A percentile compares a stretch with the other conserved stretches of the same genome.
These are phyloP conservation scores for Abrus pulchellus DNA, from an alignment of 306 rosid genomes.

Conservation along the genomic window DNA sequence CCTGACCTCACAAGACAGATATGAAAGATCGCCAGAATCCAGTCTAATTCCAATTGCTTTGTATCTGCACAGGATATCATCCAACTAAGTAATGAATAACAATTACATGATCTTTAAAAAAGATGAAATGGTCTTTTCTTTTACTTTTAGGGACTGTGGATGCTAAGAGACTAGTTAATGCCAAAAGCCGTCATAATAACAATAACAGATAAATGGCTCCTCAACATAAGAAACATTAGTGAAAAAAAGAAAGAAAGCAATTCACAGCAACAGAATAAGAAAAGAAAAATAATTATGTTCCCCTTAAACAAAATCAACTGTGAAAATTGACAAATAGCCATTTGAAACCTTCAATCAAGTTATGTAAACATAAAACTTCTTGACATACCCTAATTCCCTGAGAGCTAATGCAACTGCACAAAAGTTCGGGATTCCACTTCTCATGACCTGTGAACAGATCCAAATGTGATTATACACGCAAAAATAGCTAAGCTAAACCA, in stretches of 20 bases:
- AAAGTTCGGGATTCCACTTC: conserved; percentile 95
- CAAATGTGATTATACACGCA: conserved; percentile 23
- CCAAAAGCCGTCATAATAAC: background rate
- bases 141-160: background rate
- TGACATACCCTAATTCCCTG: conserved; percentile 81
- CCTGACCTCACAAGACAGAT: conserved; percentile 80
- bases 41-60: conserved; percentile 86
- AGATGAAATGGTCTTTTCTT: background rate
- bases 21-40: conserved; percentile 97
- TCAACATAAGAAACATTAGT: conserved; percentile 5
- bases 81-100: conserved; percentile 42
- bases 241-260: background rate
- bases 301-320: background rate
- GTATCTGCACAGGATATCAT: conserved; percentile 68
- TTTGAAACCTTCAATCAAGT: conserved; percentile 18
- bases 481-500: conserved; percentile 5
- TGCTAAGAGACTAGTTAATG: background rate
- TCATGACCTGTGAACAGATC: conserved; percentile 72
- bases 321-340: background rate
- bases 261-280: conserved; percentile 3
- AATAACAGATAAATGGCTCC: background rate
- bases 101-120: conserved; percentile 23
- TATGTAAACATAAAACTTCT: conserved; percentile 37
- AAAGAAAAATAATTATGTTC: background rate
- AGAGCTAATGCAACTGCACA: conserved; percentile 97